A percentile compares a stretch with the other conserved stretches of the same genome.
phyloP scores from a whole-genome alignment of 768 basidiomycete genomes.

The Hygrophoropsis aurantiaca region DNA sequence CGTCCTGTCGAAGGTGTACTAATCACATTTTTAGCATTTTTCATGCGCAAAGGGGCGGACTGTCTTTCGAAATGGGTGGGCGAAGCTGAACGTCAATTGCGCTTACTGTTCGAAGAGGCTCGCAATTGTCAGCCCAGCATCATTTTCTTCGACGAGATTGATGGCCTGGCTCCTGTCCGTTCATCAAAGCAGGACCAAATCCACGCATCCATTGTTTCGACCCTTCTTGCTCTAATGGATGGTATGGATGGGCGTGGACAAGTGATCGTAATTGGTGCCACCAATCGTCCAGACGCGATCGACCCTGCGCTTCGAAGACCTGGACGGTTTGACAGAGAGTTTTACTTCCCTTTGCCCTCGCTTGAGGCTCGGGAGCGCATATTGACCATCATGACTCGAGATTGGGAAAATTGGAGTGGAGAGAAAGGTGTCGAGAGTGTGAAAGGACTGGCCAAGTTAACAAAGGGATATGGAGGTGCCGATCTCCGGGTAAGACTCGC shows the following conservation, averaged over 20 bases:
- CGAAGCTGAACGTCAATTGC: slow-evolving; percentile 94
- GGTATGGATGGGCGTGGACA: slow-evolving; percentile 99
- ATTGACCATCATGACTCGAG: slow-evolving; percentile 82
- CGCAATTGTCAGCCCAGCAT: slow-evolving; percentile 90
- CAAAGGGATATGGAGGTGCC: slow-evolving; percentile 97
- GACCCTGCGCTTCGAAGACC: slow-evolving; percentile 94
- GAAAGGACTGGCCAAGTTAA: slow-evolving; percentile 78
- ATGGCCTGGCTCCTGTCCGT: slow-evolving; percentile 95
- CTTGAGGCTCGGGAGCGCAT: slow-evolving; percentile 86
- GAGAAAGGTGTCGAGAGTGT: slow-evolving; percentile 47
- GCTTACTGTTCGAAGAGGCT: slow-evolving; percentile 95
- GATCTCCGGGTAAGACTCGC: slow-evolving; percentile 77
- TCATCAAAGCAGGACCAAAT: slow-evolving; percentile 99
- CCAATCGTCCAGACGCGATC: slow-evolving; percentile 96
- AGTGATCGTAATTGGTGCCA: slow-evolving; percentile 97
- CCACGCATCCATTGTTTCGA: slow-evolving; percentile 96
- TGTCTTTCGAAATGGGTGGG: slow-evolving; percentile 99
- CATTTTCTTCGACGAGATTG: slow-evolving; percentile 99
- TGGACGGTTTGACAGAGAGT: slow-evolving; percentile 95
- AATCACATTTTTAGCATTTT: slow-evolving; percentile 68
- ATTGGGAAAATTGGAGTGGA: slow-evolving; percentile 83
- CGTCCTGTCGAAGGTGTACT: not conserved
- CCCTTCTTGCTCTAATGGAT: slow-evolving; percentile 95
- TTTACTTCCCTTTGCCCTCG: slow-evolving; percentile 92
- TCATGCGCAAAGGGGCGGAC: slow-evolving; percentile 99